Evolutionary conservation across 1,139 yeast genomes (phyloP), one percentile per base, ranked within the genome.

Genomic region (Nadsonia commutata): DNA sequence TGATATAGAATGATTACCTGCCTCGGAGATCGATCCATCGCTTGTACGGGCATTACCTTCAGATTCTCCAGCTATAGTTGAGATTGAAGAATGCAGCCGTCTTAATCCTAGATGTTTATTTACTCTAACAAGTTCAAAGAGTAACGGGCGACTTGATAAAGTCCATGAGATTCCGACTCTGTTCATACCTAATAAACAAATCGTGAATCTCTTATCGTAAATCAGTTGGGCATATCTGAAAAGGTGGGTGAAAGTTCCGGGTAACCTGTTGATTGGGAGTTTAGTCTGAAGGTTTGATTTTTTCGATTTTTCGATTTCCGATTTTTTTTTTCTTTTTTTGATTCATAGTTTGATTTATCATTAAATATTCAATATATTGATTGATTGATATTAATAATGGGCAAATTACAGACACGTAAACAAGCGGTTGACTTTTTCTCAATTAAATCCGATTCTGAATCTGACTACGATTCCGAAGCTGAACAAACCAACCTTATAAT

Each of bases 371-470:
- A 23, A 39, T 17, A 3, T 3, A 19, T 17, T 19, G 16, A 9
- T 19, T 18, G 19, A 37, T 37, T 17, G 7, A 18, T 6, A 7
- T 6, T 31, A 8, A 38, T 21, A 20, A 9, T 38, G 23, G 19
- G 11, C 9, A 31, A 20, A 20, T 4, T 18, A 6, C 18, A 20
- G 5, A 22, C n/a, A 2, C 38, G 40, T 11, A 41, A 37, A 23
- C 42, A 44, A 19, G 46, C 46, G 3, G 45, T 33, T n/a, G 46
- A 44, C 27, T 44, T 44, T 31, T 42, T 44, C 31, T 23, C 40
- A 20, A 13, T 44, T 2, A 39, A 39, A 18, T n/a, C 20, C 31
- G 36, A 38, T 40, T 13, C 31, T 18, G 16, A 20, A 18, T 20
- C 42, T 33, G 36, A 20, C 17, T 18, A 36, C n/a, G 39, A 17